Base-by-base conservation (phyloP, 2,329 filamentous ascomycete genomes). In the Aspergillus puulaauensis region DNA sequence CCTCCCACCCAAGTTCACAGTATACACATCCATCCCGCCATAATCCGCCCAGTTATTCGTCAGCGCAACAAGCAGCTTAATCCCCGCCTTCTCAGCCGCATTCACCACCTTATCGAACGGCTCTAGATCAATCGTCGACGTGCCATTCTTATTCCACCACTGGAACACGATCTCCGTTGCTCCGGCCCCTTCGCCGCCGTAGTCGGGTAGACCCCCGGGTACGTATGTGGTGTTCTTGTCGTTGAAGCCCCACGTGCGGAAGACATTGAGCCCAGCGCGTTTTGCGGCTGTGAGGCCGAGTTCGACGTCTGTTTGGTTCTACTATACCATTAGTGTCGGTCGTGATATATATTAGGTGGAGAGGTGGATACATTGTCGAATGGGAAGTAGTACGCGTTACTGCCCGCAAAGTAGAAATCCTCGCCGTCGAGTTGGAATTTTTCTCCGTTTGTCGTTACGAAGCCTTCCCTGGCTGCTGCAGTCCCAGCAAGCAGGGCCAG, bases 241-340 rank as follows among this genome's bases (percentile, higher is more conserved):
- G 50, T 62, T 62, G 41, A 62, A 62, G 1, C 60, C 60, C 60
- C 58, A 62, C 14, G 59, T 60, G 19, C 60, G 60, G 51, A 62
- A 60, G 27, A 61, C 56, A 9, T 56, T 58, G 3, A 62, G 44
- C 2, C 60, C 60, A 2, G 58, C 53, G 3, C 49, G 19, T 21
- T 61, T 61, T 4, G 56, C 59, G 1, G 56, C 59, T 1, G 59
- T n/a, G 9, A 61, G 52, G 11, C 59, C 59, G 12, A 61, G 44
- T 35, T 61, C 59, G 33, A 61, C 59, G 45, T 61, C 59, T 9
- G 56, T 56, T 61, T 61, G 52, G 49, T 61, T 61, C 59, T 61
- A 6, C 9, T 2, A 3, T 24, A 1, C 7, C n/a, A 15, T 56
- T 37, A 39, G 52, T 39, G 3, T n/a, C 7, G 1, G 7, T 9